These are phyloP conservation scores for Spergularia marina DNA, from an alignment of 148 eudicot genomes.

Conservation along the genomic window DNA sequence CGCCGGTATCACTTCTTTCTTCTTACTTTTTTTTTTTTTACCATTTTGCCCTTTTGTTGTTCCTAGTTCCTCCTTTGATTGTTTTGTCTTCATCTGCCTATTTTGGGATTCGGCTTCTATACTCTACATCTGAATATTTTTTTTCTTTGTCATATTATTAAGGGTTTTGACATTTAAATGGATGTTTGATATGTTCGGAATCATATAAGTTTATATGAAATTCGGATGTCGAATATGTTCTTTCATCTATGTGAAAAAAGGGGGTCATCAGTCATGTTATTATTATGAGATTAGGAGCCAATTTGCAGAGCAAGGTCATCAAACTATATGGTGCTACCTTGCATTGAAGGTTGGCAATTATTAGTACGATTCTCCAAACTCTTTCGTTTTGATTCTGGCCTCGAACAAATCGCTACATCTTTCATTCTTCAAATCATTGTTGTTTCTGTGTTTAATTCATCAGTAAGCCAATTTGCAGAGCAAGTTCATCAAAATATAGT, in stretches of 20 bases:
- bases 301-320: conserved; percentile 27
- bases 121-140: background rate
- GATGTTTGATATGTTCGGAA: too few relatives aligned
- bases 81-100: too few relatives aligned
- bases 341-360: conserved; percentile 19
- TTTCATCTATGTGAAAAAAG: too few relatives aligned
- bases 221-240: too few relatives aligned
- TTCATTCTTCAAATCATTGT: too few relatives aligned
- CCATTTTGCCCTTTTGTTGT: too few relatives aligned
- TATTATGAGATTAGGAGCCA: background rate
- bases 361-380: background rate
- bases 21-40: too few relatives aligned
- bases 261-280: too few relatives aligned
- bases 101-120: too few relatives aligned
- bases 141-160: background rate
- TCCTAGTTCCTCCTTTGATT: too few relatives aligned
- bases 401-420: conserved; percentile 18
- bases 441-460: too few relatives aligned
- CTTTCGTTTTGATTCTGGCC: conserved; percentile 5
- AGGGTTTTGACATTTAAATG: conserved; percentile 13
- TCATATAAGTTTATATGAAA: too few relatives aligned
- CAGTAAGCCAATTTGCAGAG: conserved; percentile 40
- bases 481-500: conserved; percentile 18
- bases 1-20: conserved; percentile 44
- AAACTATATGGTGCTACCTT: conserved; percentile 1